Base-by-base conservation (phyloP, 352 stramenopile species). In the Pythium insidiosum region DNA sequence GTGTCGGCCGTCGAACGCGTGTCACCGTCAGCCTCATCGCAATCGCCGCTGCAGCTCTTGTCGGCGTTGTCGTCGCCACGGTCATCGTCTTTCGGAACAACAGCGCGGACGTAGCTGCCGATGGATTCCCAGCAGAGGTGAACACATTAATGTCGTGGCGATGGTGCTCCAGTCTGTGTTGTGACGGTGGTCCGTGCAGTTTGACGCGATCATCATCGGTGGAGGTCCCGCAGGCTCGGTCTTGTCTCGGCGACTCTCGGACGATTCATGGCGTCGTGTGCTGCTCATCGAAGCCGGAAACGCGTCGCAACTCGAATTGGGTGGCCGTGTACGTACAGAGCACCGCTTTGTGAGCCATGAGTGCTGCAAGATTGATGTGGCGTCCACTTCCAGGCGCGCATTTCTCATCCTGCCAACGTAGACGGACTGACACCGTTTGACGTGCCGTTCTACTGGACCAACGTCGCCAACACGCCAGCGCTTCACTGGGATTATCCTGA, bases 391-490 rank as follows among this genome's bases (percentile, higher is more conserved):
- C 28, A 47, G 68, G 19, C 58, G 19, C 49, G 58, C 5, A 73
- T 87, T 24, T 31, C 45, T n/a, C 68, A 55, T 11, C 38, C 52
- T 6, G 21, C 53, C 7, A 85, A 86, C 25, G 41, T 44, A 7
- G 62, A 67, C 11, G 33, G 40, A 0, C 66, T 91, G 36, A 94
- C 82, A 9, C 63, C 70, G 9, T 93, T 90, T 22, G 84, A 95
- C 36, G 65, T 95, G 16, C 84, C 84, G 19, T 86, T 84, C 53
- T 82, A 91, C 50, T 95, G 84, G 84, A 81, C 63, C 1, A 82
- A 65, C 44, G 79, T 95, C 23, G 78, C 82, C 4, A 86, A 91
- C 37, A 80, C 62, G 11, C 54, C 58, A 34, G 57, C 47, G 6
- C 22, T 82, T 30, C 81, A 92, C 43, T 94, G 78, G 78, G 60